phyloP scores from a whole-genome alignment of 345 rosid species.

The Turnera subulata region DNA sequence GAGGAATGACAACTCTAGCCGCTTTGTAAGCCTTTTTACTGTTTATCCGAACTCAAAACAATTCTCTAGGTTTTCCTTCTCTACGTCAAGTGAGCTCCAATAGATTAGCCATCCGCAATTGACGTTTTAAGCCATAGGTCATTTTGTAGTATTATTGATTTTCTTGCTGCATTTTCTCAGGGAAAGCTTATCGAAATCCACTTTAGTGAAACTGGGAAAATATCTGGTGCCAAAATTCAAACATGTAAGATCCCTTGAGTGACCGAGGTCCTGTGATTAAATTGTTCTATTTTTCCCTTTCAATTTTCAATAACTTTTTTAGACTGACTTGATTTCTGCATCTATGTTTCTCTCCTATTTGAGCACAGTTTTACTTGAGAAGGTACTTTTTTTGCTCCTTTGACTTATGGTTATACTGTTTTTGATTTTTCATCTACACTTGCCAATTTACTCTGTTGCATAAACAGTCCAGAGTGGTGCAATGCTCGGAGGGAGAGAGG shows the following conservation, averaged over 20 bases:
- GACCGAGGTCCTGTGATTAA: slow-evolving; percentile 6
- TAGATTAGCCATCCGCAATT: neutral
- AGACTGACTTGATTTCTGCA: slow-evolving; percentile 31
- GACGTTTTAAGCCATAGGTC: neutral
- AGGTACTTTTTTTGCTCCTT: slow-evolving; percentile 46
- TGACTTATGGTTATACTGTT: slow-evolving; percentile 11
- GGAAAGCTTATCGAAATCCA: slow-evolving; percentile 96
- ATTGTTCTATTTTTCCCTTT: slow-evolving; percentile 7
- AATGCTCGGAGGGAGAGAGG: slow-evolving; percentile 93
- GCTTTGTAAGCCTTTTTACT: slow-evolving; percentile 80
- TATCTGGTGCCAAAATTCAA: slow-evolving; percentile 97
- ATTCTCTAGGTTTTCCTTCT: neutral
- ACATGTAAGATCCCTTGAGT: slow-evolving; percentile 65
- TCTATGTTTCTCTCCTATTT: slow-evolving; percentile 25
- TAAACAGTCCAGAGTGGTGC: slow-evolving; percentile 98
- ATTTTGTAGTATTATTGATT: slow-evolving; percentile 13
- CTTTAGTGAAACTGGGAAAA: slow-evolving; percentile 94
- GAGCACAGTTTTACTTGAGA: slow-evolving; percentile 86
- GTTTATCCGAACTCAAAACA: no score
- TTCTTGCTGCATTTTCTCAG: slow-evolving; percentile 43
- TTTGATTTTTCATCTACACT: slow-evolving; percentile 8
- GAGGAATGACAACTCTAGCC: slow-evolving; percentile 98
- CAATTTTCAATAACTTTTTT: slow-evolving; percentile 7
- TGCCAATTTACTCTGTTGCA: slow-evolving; percentile 22
- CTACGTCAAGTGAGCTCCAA: no score